These are phyloP conservation scores for Scytalidium sp. DNA, from an alignment of 2,329 filamentous ascomycete species.

Conservation along the genomic window DNA sequence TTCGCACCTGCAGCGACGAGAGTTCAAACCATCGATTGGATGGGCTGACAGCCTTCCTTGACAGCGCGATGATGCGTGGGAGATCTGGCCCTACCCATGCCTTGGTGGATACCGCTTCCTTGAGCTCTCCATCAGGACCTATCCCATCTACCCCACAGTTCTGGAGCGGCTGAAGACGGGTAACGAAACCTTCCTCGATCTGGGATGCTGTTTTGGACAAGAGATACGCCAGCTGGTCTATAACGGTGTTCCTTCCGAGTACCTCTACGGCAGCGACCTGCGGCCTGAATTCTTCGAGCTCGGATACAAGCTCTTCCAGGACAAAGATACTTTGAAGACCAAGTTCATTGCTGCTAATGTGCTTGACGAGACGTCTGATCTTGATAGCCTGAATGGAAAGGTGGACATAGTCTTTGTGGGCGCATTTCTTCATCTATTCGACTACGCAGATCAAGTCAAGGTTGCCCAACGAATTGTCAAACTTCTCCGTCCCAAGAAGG, in stretches of 20 bases:
- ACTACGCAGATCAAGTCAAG: conserved; percentile 33
- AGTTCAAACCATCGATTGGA: neutral
- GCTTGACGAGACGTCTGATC: conserved; percentile 22
- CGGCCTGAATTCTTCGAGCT: conserved; percentile 30
- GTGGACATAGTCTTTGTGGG: conserved; percentile 38
- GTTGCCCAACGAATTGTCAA: conserved; percentile 23
- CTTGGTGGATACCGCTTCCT: conserved; percentile 17
- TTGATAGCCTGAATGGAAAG: conserved; percentile 32
- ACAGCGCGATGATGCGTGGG: conserved; percentile 5
- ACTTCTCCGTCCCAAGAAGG: conserved; percentile 17
- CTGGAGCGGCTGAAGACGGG: conserved; percentile 10
- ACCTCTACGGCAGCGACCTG: conserved; percentile 28
- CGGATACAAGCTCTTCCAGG: conserved; percentile 34
- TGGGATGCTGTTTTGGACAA: conserved; percentile 34
- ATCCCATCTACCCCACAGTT: conserved; percentile 10
- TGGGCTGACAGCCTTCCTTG: neutral
- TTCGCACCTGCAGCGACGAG: too few species aligned
- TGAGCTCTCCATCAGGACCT: conserved; percentile 9
- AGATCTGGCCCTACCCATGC: conserved; percentile 12
- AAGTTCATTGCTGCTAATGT: conserved; percentile 29
- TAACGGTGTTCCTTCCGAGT: conserved; percentile 28
- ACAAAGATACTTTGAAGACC: conserved; percentile 26
- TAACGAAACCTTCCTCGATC: conserved; percentile 26
- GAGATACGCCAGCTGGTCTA: conserved; percentile 31
- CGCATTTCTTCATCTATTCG: conserved; percentile 42